Percentiles rank a stretch among this genome's conserved stretches.
Evolutionary conservation across 2,329 filamentous ascomycete species (phyloP).

Genomic region (Fusarium burgessii): DNA sequence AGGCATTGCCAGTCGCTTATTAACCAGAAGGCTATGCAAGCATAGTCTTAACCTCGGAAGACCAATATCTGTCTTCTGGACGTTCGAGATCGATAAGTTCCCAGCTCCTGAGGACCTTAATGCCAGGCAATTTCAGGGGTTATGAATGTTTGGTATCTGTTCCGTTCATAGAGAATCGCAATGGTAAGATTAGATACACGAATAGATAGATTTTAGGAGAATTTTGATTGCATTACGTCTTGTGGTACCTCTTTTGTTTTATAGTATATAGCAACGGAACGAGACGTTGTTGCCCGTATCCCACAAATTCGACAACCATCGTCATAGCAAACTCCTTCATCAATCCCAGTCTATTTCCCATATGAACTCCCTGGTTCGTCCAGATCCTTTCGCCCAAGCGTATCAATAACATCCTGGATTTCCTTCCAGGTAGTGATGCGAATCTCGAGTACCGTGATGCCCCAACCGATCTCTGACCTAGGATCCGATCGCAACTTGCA

Average conservation of each 20-base stretch:
- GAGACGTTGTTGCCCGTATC: neutral
- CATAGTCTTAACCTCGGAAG: neutral
- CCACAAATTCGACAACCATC: neutral
- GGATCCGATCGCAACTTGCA: conserved; percentile 45
- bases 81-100: neutral
- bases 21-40: neutral
- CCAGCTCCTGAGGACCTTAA: neutral
- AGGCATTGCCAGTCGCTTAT: neutral
- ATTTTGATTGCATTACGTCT: neutral
- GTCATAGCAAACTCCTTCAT: neutral
- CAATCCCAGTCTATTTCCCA: neutral
- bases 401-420: conserved; percentile 42
- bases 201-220: neutral
- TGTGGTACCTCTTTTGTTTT: neutral
- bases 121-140: neutral
- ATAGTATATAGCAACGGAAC: neutral
- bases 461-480: conserved; percentile 42
- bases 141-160: neutral
- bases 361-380: conserved; percentile 29
- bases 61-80: neutral
- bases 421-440: conserved; percentile 47
- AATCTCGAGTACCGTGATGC: conserved; percentile 45
- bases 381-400: conserved; percentile 47
- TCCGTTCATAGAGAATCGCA: neutral
- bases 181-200: neutral